Percentiles rank a stretch among this genome's conserved stretches.
Conservation (phyloP, 2,329 filamentous ascomycete genomes). For the Penicillium sp. region DNA sequence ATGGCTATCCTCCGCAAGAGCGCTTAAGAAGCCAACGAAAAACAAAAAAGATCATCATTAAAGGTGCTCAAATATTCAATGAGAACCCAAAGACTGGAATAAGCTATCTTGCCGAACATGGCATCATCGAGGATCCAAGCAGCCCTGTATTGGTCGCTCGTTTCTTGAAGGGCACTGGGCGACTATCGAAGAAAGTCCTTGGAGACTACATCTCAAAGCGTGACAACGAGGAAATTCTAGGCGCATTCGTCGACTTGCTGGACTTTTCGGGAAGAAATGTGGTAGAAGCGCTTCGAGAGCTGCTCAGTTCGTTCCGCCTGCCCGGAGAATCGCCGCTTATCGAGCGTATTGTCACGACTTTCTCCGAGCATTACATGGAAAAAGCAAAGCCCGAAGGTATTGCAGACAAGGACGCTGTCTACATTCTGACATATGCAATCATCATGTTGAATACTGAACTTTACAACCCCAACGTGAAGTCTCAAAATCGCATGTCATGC, state of each 20-base stretch:
- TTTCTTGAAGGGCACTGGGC: constrained; percentile 80
- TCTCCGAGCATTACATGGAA: constrained; percentile 76
- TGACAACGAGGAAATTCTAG: constrained; percentile 76
- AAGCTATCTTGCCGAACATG: constrained; percentile 75
- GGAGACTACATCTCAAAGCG: constrained; percentile 92
- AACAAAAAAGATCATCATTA: constrained; percentile 82
- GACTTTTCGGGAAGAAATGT: constrained; percentile 81
- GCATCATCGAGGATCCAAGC: constrained; percentile 70
- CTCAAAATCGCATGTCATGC: constrained; percentile 73
- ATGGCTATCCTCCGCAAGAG: constrained; percentile 61
- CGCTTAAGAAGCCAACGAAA: constrained; percentile 64
- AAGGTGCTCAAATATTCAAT: constrained; percentile 86
- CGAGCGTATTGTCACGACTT: constrained; percentile 81
- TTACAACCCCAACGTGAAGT: constrained; percentile 80
- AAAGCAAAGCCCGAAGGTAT: constrained; percentile 66
- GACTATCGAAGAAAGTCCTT: constrained; percentile 82
- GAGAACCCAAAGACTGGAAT: constrained; percentile 87
- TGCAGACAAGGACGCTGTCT: constrained; percentile 79
- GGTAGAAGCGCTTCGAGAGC: constrained; percentile 77
- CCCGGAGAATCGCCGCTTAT: constrained; percentile 91
- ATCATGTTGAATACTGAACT: constrained; percentile 97
- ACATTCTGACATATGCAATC: constrained; percentile 87
- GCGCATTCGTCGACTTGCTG: constrained; percentile 78
- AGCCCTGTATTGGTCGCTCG: constrained; percentile 73
- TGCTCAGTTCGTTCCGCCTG: constrained; percentile 88